A percentile compares a stretch with the other conserved stretches of the same genome.
phyloP scores from a whole-genome alignment of 2,329 filamentous ascomycete species.

The Sporothrix protearum region DNA sequence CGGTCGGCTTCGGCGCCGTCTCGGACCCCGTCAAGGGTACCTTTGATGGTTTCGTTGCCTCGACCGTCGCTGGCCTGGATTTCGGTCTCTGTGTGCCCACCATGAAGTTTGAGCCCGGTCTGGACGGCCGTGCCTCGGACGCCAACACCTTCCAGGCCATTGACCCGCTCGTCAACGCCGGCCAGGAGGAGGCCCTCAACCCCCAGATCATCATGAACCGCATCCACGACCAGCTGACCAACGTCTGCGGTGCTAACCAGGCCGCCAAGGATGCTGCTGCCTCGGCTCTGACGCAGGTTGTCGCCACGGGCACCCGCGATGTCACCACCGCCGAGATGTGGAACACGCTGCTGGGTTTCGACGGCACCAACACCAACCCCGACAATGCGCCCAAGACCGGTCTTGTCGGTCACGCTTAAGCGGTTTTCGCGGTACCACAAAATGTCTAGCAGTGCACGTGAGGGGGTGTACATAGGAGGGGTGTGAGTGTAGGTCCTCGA shows the following conservation, averaged over 20 bases:
- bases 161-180: conserved; percentile 57
- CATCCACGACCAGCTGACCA: conserved; percentile 65
- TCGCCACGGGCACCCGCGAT: conserved; percentile 36
- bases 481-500: no score
- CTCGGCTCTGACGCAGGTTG: conserved; percentile 46
- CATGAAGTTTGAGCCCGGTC: conserved; percentile 59
- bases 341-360: conserved; percentile 42
- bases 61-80: conserved; percentile 37
- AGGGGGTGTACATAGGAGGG: conserved; percentile 35
- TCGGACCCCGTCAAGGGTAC: conserved; percentile 26
- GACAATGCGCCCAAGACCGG: conserved; percentile 39
- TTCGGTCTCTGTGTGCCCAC: conserved; percentile 55
- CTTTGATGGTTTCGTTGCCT: conserved; percentile 27
- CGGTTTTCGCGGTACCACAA: no score
- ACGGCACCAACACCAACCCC: conserved; percentile 39
- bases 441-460: conserved; percentile 43
- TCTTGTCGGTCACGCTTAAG: conserved; percentile 40
- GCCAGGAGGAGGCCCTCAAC: conserved; percentile 66
- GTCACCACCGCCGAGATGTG: conserved; percentile 40
- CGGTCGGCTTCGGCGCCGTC: conserved; percentile 23
- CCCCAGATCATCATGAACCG: conserved; percentile 71
- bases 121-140: conserved; percentile 51
- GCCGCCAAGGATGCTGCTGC: conserved; percentile 55
- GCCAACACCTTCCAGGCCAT: conserved; percentile 67
- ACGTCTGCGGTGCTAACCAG: conserved; percentile 61